Base-by-base conservation (phyloP, 2,329 filamentous ascomycete genomes). In the Neophaeococcomyces aloes region DNA sequence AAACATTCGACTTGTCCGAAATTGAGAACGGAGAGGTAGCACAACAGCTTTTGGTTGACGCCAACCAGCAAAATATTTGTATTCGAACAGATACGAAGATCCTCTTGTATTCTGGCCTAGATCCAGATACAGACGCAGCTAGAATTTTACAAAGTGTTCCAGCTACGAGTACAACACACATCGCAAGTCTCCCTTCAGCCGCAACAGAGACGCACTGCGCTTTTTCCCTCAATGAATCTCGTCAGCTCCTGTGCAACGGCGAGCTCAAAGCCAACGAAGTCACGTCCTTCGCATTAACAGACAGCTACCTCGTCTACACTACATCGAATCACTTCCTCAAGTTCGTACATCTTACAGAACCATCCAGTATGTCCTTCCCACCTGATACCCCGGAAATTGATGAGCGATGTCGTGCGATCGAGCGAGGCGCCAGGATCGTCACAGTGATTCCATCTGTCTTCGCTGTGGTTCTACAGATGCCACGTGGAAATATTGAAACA, bases 251-350 rank as follows among this genome's bases (percentile, higher is more conserved):
- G 11, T 7, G 32, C 31, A 84, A 88, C 58, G 78, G 80, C 2
- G 76, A 74, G 13, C 68, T 83, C 4, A 67, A 95, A 34, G 77
- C 81, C 11, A 86, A 84, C 61, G 94, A 91, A 55, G 94, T 87
- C 62, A 96, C 89, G 0, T 98, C 91, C 0, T 96, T 94, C 55
- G 61, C 87, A 4, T 66, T 88, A 19, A 94, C 89, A 0, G 71
- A 79, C 0, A 77, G 79, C 15, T 89, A 96, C 66, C 70, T 98
- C 11, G 78, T 96, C 46, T 87, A 89, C 57, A 98, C 91, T 1
- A 98, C 91, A 0, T 87, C 81, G 47, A 87, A 87, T 51, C 88
- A 96, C 60, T 71, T 95, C 3, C 71, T 98, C 50, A 98, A 98
- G 62, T 95, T 95, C 62, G 81, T 95, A 11, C 89, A 98, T 61